A percentile compares a stretch with the other conserved stretches of the same genome.
phyloP scores from a whole-genome alignment of 371 early-diverging fungal genomes.

The Lichtheimia hyalospora region DNA sequence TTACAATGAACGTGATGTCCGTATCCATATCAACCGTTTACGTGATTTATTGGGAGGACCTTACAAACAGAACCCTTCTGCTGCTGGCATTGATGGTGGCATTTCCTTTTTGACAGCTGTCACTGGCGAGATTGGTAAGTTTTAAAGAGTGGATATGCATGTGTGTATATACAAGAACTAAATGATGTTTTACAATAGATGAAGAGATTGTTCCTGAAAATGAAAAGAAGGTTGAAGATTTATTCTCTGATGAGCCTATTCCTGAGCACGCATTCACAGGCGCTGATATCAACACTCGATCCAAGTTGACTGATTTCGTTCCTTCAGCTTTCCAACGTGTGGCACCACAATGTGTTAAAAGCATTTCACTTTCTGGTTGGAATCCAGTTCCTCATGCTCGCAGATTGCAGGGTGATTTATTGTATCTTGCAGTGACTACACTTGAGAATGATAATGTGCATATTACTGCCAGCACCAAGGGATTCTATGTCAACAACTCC shows the following conservation, averaged over 20 bases:
- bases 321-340: slow-evolving; percentile 53
- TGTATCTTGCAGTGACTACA: slow-evolving; percentile 82
- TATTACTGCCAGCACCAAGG: slow-evolving; percentile 82
- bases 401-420: slow-evolving; percentile 77
- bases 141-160: not conserved
- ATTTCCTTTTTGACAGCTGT: slow-evolving; percentile 70
- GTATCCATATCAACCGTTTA: slow-evolving; percentile 84
- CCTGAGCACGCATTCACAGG: slow-evolving; percentile 62
- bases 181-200: slow-evolving; percentile 20
- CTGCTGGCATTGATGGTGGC: slow-evolving; percentile 75
- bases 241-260: slow-evolving; percentile 38
- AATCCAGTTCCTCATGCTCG: slow-evolving; percentile 86
- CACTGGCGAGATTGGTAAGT: slow-evolving; percentile 63
- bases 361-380: slow-evolving; percentile 84
- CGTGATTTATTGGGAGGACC: slow-evolving; percentile 84
- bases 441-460: slow-evolving; percentile 80
- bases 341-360: slow-evolving; percentile 72
- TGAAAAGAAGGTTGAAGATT: slow-evolving; percentile 45
- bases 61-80: slow-evolving; percentile 63
- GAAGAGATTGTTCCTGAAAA: slow-evolving; percentile 38
- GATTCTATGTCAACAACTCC: slow-evolving; percentile 88
- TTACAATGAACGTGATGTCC: slow-evolving; percentile 90
- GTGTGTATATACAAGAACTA: not conserved
- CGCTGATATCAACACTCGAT: slow-evolving; percentile 48
- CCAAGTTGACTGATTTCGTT: slow-evolving; percentile 58